phyloP scores from a whole-genome alignment of 108 stramenopile genomes.

The Skeletonema tropicum region DNA sequence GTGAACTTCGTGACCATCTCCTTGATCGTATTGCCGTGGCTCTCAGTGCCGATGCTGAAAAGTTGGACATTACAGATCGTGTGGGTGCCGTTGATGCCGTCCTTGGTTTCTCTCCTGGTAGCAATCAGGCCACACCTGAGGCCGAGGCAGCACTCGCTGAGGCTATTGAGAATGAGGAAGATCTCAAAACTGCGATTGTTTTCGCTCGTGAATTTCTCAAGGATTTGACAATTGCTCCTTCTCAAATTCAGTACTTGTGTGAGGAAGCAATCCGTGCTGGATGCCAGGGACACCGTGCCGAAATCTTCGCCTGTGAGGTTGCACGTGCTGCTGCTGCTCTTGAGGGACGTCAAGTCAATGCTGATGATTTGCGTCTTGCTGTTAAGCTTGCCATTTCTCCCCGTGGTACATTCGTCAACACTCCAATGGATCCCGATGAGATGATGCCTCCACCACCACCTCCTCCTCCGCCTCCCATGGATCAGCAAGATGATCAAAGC shows the following conservation, averaged over 20 bases:
- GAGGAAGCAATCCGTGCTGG: conserved; percentile 95
- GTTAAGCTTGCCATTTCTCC: conserved; percentile 97
- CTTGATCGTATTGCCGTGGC: conserved; percentile 94
- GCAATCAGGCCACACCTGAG: conserved; percentile 59
- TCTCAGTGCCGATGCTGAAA: conserved; percentile 87
- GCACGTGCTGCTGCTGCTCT: conserved; percentile 92
- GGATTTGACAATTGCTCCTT: conserved; percentile 77
- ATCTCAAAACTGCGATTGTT: conserved; percentile 91
- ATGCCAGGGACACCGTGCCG: conserved; percentile 96
- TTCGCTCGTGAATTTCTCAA: conserved; percentile 93
- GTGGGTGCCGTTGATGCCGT: conserved; percentile 89
- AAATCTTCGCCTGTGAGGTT: conserved; percentile 94
- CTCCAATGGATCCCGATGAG: conserved; percentile 81
- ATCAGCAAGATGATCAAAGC: conserved; percentile 78
- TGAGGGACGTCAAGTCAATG: conserved; percentile 87
- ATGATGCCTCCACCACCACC: conserved; percentile 91
- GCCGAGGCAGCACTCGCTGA: conserved; percentile 68
- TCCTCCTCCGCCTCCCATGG: conserved; percentile 87
- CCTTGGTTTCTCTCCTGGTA: conserved; percentile 75
- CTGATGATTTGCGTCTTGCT: conserved; percentile 87
- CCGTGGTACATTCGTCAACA: conserved; percentile 91
- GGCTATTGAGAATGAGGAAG: conserved; percentile 89
- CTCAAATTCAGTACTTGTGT: conserved; percentile 95
- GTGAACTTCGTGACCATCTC: conserved; percentile 94
- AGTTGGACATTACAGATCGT: conserved; percentile 74